A percentile compares a stretch with the other conserved stretches of the same genome.
phyloP scores from a whole-genome alignment of 2,329 filamentous ascomycete genomes.

The Fusarium buharicum region DNA sequence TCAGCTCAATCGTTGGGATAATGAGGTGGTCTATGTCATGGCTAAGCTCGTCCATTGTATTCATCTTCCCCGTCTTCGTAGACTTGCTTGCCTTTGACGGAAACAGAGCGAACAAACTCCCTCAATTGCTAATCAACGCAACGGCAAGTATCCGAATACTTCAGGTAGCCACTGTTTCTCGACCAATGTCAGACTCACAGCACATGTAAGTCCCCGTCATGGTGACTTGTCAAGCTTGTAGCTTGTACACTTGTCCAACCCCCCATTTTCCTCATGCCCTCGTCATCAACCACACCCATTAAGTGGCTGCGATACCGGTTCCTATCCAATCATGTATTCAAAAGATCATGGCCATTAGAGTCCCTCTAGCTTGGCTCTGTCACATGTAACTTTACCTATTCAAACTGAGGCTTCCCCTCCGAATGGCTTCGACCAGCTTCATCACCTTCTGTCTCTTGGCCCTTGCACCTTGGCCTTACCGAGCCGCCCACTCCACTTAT shows the following conservation, averaged over 20 bases:
- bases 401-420: constrained; percentile 10
- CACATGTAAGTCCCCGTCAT: constrained; percentile 50
- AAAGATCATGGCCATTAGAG: no score
- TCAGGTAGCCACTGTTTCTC: no score
- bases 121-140: no score
- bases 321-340: constrained; percentile 38
- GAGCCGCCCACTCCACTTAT: constrained; percentile 6
- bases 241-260: constrained; percentile 31
- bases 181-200: constrained; percentile 47
- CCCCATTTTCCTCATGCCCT: constrained; percentile 36
- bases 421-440: background rate
- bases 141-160: no score
- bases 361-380: constrained; percentile 10
- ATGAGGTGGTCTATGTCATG: no score
- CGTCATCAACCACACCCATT: constrained; percentile 46
- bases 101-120: no score
- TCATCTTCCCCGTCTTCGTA: constrained; percentile 7
- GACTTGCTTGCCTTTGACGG: no score
- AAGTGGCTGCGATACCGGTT: constrained; percentile 23
- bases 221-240: constrained; percentile 24
- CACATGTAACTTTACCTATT: constrained; percentile 35
- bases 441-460: background rate
- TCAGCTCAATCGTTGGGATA: no score
- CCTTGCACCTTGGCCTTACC: constrained; percentile 9
- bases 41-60: no score